Evolutionary conservation across 2,329 filamentous ascomycete species (phyloP), one percentile per base, ranked within the genome.

Genomic region (Aureobasidium sp.): DNA sequence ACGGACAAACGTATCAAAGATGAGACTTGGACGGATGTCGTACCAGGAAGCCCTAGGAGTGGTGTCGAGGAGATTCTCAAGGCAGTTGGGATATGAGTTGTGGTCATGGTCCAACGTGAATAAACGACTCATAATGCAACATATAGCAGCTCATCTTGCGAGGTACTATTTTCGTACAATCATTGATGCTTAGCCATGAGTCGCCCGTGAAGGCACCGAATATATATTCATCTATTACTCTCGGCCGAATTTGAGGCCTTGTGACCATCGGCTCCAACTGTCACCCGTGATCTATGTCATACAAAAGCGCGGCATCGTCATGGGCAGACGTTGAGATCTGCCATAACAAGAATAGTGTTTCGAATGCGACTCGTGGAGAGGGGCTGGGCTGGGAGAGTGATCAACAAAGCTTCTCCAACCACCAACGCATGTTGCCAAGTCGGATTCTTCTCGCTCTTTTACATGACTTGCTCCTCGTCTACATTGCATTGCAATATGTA

Each of bases 51-150:
- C 56, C 83, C 83, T 5, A 82, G 82, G 1, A 77, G 82, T 69
- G 84, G 83, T 8, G 78, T 88, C 1, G 82, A 86, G 27, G 86
- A 89, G 66, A 87, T 90, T 26, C 74, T 93, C 62, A 80, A 75
- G 60, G 74, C 73, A n/a, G 55, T 59, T 8, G 55, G 55, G 24
- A 13, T 55, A 15, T 55, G 24, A 55, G 10, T 3, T 20, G 47
- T 36, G 13, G 9, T 15, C 17, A 51, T 20, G 2, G 26, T 24
- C 3, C 3, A 51, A 5, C 7, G 17, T 12, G 8, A 13, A 48
- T 13, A 10, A 48, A 10, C 46, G 29, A 32, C 43, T 13, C 7
- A 46, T 27, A 17, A 10, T 9, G 5, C 46, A 48, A 29, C 3
- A 47, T 27, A 17, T n/a, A 8, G 29, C 10, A 29, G 15, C 26